Evolutionary conservation across 768 basidiomycete species (phyloP).

Genomic region (Boletus subparvulus): DNA sequence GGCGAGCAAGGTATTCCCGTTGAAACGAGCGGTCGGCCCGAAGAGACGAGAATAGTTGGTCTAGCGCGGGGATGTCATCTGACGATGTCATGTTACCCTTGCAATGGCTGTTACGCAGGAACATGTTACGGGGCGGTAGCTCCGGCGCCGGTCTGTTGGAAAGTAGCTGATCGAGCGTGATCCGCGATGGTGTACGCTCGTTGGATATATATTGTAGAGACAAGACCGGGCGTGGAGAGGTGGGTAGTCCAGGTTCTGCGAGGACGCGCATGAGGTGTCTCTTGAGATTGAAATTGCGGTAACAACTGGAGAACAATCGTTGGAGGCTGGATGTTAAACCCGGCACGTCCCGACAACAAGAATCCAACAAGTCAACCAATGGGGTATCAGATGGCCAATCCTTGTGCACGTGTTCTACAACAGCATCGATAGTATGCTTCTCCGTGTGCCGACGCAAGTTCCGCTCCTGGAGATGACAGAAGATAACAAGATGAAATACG

Average conservation of each 20-base stretch:
- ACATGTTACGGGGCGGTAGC: neutral
- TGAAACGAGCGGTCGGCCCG: neutral
- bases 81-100: neutral
- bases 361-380: neutral
- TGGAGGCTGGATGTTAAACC: neutral
- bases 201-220: neutral
- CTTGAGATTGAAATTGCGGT: constrained; percentile 6
- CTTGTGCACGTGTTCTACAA: neutral
- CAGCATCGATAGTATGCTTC: neutral
- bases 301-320: constrained; percentile 13
- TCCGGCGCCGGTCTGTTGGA: neutral
- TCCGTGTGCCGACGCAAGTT: too few species aligned
- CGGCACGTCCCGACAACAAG: neutral
- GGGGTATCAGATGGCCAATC: constrained; percentile 13
- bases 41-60: neutral
- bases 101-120: neutral
- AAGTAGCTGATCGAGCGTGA: neutral
- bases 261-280: neutral
- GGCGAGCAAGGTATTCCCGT: neutral
- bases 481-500: neutral
- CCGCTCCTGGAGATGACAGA: too few species aligned
- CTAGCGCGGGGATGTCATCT: neutral
- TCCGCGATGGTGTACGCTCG: neutral
- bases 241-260: neutral
- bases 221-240: too few species aligned